phyloP scores from a whole-genome alignment of 768 basidiomycete species.

The Boletus speciosus region DNA sequence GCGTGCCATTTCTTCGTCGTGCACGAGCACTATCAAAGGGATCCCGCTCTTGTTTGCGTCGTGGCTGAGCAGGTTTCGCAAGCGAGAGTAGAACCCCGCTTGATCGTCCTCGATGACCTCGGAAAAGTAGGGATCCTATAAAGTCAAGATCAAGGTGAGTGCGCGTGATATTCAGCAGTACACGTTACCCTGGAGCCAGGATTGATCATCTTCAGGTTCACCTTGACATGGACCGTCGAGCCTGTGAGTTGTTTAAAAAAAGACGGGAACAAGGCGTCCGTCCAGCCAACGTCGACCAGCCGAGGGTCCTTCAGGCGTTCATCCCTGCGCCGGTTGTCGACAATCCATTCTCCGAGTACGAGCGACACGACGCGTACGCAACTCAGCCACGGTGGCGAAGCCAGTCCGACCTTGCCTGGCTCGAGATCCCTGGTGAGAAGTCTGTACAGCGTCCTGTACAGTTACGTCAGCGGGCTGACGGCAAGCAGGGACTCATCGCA shows the following conservation, averaged over 20 bases:
- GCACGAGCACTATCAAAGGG: conserved; percentile 48
- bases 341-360: conserved; percentile 33
- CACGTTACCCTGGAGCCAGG: conserved; percentile 14
- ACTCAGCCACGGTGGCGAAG: conserved; percentile 31
- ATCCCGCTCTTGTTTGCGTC: conserved; percentile 14
- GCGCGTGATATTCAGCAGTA: not conserved
- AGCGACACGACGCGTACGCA: conserved; percentile 35
- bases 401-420: conserved; percentile 33
- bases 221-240: conserved; percentile 18
- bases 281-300: conserved; percentile 40
- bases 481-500: not conserved
- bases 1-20: conserved; percentile 38
- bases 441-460: conserved; percentile 31
- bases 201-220: conserved; percentile 13
- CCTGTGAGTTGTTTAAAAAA: conserved; percentile 20
- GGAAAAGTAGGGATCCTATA: conserved; percentile 17
- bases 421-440: conserved; percentile 24
- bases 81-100: conserved; percentile 10
- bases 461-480: not conserved
- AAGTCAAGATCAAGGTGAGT: not conserved
- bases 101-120: conserved; percentile 12
- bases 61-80: conserved; percentile 22
- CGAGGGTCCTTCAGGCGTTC: conserved; percentile 32
- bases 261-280: conserved; percentile 34
- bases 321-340: conserved; percentile 30